A percentile compares a stretch with the other conserved stretches of the same genome.
These are phyloP conservation scores for Candida koratica DNA, from an alignment of 805 yeast species.

Conservation along the genomic window DNA sequence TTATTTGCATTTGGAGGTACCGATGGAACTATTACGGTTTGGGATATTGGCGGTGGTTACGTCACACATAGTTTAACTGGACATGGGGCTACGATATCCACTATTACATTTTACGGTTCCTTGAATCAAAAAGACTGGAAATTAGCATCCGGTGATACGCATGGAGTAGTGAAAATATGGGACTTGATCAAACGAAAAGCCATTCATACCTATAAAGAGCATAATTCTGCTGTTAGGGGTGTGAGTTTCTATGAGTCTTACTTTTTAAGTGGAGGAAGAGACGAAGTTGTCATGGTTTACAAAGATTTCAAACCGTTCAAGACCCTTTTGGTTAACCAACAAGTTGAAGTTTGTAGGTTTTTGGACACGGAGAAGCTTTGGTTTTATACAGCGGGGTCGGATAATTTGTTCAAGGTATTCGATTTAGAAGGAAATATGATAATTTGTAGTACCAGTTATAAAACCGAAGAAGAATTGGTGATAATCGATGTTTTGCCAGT, in stretches of 20 bases:
- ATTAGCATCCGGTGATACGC: conserved; percentile 66
- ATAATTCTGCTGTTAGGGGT: conserved; percentile 82
- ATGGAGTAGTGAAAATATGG: conserved; percentile 56
- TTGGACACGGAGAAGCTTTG: conserved; percentile 12
- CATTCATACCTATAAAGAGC: conserved; percentile 62
- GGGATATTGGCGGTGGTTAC: conserved; percentile 86
- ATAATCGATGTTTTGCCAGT: conserved; percentile 53
- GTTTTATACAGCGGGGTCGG: conserved; percentile 70
- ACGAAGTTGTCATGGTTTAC: conserved; percentile 65
- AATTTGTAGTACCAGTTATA: conserved; percentile 46
- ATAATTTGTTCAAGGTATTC: conserved; percentile 66
- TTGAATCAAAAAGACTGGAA: conserved; percentile 67
- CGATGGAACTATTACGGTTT: conserved; percentile 86
- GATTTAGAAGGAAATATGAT: conserved; percentile 48
- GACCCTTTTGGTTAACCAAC: conserved; percentile 71
- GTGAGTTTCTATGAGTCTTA: conserved; percentile 59
- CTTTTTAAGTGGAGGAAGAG: conserved; percentile 85
- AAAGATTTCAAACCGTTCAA: conserved; percentile 52
- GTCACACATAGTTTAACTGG: conserved; percentile 90
- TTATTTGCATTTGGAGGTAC: conserved; percentile 92
- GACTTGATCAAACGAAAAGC: conserved; percentile 73
- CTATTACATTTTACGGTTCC: conserved; percentile 69
- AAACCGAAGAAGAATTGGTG: conserved; percentile 68
- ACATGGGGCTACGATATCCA: conserved; percentile 84
- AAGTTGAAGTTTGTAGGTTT: conserved; percentile 69